Conservation (phyloP, 2,329 filamentous ascomycete species). For the Nigrograna mackinnonii region DNA sequence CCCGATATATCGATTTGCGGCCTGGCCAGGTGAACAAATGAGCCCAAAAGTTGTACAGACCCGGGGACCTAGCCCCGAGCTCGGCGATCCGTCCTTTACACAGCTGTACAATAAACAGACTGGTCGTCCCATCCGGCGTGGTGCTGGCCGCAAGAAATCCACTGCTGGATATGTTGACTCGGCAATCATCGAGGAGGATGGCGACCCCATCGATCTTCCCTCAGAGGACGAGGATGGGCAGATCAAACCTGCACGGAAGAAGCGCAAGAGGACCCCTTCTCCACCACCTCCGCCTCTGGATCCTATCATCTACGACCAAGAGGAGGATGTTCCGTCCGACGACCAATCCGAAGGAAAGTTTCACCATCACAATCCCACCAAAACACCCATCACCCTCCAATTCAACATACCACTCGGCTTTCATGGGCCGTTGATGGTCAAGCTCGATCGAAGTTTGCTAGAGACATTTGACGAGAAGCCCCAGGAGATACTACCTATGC, state of each 20-base stretch:
- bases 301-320: slow-evolving; percentile 33
- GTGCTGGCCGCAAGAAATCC: slow-evolving; percentile 37
- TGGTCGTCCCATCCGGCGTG: slow-evolving; percentile 48
- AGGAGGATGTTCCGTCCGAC: slow-evolving; percentile 30
- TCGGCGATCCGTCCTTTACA: slow-evolving; percentile 26
- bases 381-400: slow-evolving; percentile 42
- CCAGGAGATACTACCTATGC: background rate
- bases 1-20: no score
- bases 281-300: slow-evolving; percentile 38
- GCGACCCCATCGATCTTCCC: slow-evolving; percentile 22
- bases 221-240: slow-evolving; percentile 37
- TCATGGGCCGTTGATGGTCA: slow-evolving; percentile 49
- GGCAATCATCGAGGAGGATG: slow-evolving; percentile 37
- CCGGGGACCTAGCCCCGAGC: slow-evolving; percentile 29
- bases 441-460: slow-evolving; percentile 38
- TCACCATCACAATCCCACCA: slow-evolving; percentile 16
- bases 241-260: slow-evolving; percentile 24
- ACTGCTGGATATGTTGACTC: slow-evolving; percentile 47
- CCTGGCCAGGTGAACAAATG: no score
- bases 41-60: no score
- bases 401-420: slow-evolving; percentile 51
- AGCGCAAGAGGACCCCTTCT: slow-evolving; percentile 40
- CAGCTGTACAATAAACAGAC: slow-evolving; percentile 43
- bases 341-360: slow-evolving; percentile 21
- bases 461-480: slow-evolving; percentile 10